Evolutionary conservation across 352 stramenopile genomes (phyloP).

Genomic region (Phytophthora melonis): DNA sequence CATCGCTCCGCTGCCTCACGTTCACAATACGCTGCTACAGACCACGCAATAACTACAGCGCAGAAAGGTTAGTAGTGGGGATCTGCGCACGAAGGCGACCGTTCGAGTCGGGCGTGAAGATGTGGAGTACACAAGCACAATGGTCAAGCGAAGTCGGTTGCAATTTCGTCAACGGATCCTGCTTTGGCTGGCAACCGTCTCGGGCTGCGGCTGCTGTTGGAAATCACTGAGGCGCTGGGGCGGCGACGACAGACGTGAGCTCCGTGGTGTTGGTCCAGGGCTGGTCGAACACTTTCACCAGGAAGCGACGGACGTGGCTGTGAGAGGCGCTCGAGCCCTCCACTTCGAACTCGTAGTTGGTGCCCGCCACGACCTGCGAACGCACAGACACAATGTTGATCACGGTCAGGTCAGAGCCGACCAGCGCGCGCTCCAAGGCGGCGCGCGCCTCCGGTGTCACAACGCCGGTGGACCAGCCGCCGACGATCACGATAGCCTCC

Average conservation of each 20-base stretch:
- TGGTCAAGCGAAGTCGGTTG: constrained; percentile 16
- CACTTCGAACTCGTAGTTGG: constrained; percentile 55
- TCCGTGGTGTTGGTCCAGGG: constrained; percentile 43
- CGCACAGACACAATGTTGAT: constrained; percentile 38
- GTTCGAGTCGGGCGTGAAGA: constrained; percentile 20
- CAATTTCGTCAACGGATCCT: constrained; percentile 30
- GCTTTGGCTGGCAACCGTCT: not conserved
- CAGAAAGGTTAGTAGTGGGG: constrained; percentile 12
- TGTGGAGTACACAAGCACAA: constrained; percentile 19
- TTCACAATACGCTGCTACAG: constrained; percentile 1
- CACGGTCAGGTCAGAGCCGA: constrained; percentile 33
- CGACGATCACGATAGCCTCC: constrained; percentile 20
- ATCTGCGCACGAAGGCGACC: constrained; percentile 20
- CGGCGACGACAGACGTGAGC: constrained; percentile 32
- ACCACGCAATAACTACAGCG: not conserved
- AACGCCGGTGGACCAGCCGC: constrained; percentile 30
- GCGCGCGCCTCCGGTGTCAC: constrained; percentile 35
- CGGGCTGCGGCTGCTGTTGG: not conserved
- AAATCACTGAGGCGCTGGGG: constrained; percentile 13
- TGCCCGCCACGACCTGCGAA: constrained; percentile 49
- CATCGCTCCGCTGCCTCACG: constrained; percentile 46
- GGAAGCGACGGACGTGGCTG: constrained; percentile 27
- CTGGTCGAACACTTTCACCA: constrained; percentile 44
- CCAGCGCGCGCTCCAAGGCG: constrained; percentile 33
- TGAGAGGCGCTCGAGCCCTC: constrained; percentile 39